phyloP scores from a whole-genome alignment of 768 basidiomycete species.

The Trametes cinnabarina region DNA sequence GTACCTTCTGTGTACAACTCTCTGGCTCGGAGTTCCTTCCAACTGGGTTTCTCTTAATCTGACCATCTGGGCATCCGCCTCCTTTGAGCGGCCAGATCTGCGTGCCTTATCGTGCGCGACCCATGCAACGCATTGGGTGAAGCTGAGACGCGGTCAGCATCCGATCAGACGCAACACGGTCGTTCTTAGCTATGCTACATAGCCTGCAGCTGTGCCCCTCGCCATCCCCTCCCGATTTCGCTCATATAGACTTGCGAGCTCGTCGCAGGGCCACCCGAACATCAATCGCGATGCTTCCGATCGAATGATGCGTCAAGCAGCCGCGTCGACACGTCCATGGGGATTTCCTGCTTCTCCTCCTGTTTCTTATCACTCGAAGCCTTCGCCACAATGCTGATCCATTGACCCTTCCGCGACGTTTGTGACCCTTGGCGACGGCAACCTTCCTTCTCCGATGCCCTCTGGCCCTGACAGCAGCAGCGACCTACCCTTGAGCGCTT shows the following conservation, averaged over 20 bases:
- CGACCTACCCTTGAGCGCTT: no score
- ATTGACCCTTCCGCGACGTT: neutral
- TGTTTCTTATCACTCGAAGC: neutral
- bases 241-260: neutral
- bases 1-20: no score
- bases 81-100: no score
- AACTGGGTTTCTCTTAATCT: no score
- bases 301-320: neutral
- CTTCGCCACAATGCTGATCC: neutral
- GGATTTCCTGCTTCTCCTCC: neutral
- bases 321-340: neutral
- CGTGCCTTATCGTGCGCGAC: no score
- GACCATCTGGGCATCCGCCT: no score
- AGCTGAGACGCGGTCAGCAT: no score
- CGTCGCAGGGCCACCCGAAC: neutral
- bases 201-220: neutral
- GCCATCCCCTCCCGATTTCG: no score
- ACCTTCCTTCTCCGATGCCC: neutral
- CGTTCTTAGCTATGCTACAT: no score
- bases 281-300: neutral
- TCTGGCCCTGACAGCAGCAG: neutral
- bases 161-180: no score
- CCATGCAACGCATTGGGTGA: no score
- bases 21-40: no score
- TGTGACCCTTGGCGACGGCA: neutral